Percentiles rank a stretch among this genome's conserved stretches.
These are phyloP conservation scores for Malassezia dermatis DNA, from an alignment of 1,284 basidiomycete genomes.

Conservation along the genomic window DNA sequence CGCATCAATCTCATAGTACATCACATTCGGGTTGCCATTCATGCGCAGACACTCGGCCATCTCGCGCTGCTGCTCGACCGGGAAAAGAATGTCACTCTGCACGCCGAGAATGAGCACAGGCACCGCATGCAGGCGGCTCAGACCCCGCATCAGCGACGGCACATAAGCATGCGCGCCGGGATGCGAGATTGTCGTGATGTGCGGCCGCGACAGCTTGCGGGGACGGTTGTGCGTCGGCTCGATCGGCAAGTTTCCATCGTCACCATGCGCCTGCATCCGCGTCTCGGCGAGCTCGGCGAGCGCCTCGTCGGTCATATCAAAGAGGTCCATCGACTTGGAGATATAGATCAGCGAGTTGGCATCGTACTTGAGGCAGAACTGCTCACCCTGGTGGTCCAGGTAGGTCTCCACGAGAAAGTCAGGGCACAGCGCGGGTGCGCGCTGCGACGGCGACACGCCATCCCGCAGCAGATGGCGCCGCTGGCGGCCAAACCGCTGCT, in stretches of 20 bases:
- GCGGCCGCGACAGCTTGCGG: constrained; percentile 17
- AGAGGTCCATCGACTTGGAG: constrained; percentile 97
- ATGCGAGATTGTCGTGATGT: constrained; percentile 54
- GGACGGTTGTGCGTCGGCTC: constrained; percentile 12
- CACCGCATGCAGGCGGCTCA: constrained; percentile 64
- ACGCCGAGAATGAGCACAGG: constrained; percentile 84
- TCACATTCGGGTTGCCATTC: constrained; percentile 66
- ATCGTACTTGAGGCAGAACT: constrained; percentile 97
- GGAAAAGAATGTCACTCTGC: constrained; percentile 91
- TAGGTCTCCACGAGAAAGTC: constrained; percentile 99
- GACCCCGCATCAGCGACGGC: constrained; percentile 68
- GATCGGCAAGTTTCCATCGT: constrained; percentile 11
- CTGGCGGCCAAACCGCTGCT: constrained; percentile 81
- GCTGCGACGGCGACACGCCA: constrained; percentile 15
- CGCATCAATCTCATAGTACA: constrained; percentile 93
- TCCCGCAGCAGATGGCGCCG: constrained; percentile 39
- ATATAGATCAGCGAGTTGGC: constrained; percentile 93
- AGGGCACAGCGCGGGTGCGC: constrained; percentile 62
- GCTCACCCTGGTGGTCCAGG: constrained; percentile 73
- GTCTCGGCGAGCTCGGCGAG: constrained; percentile 57
- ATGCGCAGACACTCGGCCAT: constrained; percentile 81
- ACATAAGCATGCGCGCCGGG: constrained; percentile 58
- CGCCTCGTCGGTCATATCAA: constrained; percentile 79
- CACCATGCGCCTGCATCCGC: constrained; percentile 18
- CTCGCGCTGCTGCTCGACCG: constrained; percentile 93